Evolutionary conservation across 179 eudicot species (phyloP).

Genomic region (Silene noctiflora): DNA sequence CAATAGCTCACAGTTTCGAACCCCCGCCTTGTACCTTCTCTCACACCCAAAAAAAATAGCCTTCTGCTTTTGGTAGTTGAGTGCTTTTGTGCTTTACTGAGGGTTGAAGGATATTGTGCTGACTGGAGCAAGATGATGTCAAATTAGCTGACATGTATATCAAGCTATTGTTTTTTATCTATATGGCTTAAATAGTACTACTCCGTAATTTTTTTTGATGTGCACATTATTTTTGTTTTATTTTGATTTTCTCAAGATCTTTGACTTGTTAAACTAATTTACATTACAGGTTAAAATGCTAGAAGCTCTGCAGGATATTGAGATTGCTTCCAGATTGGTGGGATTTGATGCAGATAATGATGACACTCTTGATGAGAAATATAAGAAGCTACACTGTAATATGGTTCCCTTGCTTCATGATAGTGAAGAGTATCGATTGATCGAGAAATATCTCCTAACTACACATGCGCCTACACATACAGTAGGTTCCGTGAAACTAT

Average conservation of each 20-base stretch:
- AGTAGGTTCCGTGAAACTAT: conserved; percentile 35
- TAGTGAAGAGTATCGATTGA: conserved; percentile 73
- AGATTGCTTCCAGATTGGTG: conserved; percentile 93
- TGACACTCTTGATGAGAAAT: conserved; percentile 81
- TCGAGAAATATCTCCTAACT: conserved; percentile 85
- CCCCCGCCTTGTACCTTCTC: too few species aligned
- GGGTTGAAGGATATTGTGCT: not conserved
- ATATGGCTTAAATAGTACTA: not conserved
- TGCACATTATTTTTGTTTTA: not conserved
- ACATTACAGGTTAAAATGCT: conserved; percentile 84
- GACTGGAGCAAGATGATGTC: not conserved
- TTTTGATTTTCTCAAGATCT: conserved; percentile 9
- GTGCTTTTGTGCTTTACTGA: not conserved
- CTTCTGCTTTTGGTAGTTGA: not conserved
- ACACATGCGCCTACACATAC: conserved; percentile 99
- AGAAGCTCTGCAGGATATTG: conserved; percentile 99
- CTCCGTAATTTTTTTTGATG: not conserved
- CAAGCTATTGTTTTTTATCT: not conserved
- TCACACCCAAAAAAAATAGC: too few species aligned
- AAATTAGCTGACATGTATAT: not conserved
- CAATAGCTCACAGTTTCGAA: too few species aligned
- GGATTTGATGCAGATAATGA: conserved; percentile 80
- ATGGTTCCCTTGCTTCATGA: conserved; percentile 77
- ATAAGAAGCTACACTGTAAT: conserved; percentile 73
- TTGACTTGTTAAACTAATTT: conserved; percentile 5